Percentiles rank a stretch among this genome's conserved stretches.
These are phyloP conservation scores for Geotrichum australiense DNA, from an alignment of 1,139 yeast species.

Conservation along the genomic window DNA sequence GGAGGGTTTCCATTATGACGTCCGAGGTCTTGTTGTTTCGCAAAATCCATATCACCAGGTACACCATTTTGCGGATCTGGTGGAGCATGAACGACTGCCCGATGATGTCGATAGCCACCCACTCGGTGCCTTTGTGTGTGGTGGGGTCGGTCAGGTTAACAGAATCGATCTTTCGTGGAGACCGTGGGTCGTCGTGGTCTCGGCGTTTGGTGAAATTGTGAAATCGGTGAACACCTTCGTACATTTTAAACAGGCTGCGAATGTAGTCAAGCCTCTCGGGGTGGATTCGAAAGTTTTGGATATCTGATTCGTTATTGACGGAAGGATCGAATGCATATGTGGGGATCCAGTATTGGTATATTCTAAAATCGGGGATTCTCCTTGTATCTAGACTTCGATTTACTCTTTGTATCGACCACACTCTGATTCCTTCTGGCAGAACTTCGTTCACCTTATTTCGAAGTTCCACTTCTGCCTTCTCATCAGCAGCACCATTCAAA, in stretches of 20 bases:
- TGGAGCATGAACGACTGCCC: constrained; percentile 98
- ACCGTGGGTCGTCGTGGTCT: constrained; percentile 71
- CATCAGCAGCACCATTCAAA: constrained; percentile 59
- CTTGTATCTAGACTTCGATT: constrained; percentile 91
- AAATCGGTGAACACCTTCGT: constrained; percentile 86
- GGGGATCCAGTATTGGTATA: constrained; percentile 89
- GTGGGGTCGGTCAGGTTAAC: constrained; percentile 84
- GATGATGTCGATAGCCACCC: constrained; percentile 93
- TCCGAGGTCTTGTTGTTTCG: constrained; percentile 77
- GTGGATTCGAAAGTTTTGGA: constrained; percentile 64
- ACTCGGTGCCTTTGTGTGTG: constrained; percentile 86
- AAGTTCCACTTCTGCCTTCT: not conserved
- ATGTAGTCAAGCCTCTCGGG: constrained; percentile 52
- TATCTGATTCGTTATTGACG: constrained; percentile 51
- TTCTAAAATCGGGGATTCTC: constrained; percentile 87
- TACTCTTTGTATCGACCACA: constrained; percentile 89
- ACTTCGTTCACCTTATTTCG: constrained; percentile 56
- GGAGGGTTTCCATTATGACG: constrained; percentile 73
- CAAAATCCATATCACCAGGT: constrained; percentile 81
- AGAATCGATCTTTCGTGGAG: constrained; percentile 71
- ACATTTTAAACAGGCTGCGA: constrained; percentile 61
- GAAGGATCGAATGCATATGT: constrained; percentile 75
- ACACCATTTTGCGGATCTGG: constrained; percentile 96
- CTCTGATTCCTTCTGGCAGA: constrained; percentile 78
- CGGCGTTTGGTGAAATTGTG: constrained; percentile 94